Base-by-base conservation (phyloP, 2,329 filamentous ascomycete genomes). In the Juglanconis sp. region DNA sequence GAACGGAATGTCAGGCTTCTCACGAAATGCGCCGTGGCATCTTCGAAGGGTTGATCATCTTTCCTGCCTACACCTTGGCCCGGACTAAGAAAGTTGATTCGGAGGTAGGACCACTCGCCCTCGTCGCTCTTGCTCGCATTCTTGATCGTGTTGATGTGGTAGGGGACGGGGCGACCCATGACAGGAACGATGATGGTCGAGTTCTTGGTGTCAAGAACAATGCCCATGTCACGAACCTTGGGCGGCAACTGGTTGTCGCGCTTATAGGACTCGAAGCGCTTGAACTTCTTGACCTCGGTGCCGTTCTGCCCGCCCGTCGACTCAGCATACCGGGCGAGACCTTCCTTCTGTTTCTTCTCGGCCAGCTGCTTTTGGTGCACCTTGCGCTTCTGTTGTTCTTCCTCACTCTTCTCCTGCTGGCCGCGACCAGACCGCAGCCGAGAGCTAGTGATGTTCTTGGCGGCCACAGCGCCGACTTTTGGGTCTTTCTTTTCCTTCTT, bases 261-360 rank as follows among this genome's bases (percentile, higher is more conserved):
- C 81, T 98, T 99, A 79, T 99, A 99, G 0, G 95, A 99, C 75
- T 99, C 95, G 71, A 98, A 99, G 59, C 92, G 91, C 80, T 98
- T 98, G 81, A 99, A 98, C 77, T 94, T 96, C 82, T 98, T 98
- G 73, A 96, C 89, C 66, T 95, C 89, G n/a, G 88, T 87, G 38
- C 94, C 95, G 69, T 96, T 95, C 65, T 94, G 82, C 60, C 89
- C 91, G 61, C 87, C 89, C 0, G 90, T 93, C 0, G 91, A 90
- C 70, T 96, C 92, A 47, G 91, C 87, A 72, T 96, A 99, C 64
- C 92, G 85, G 17, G 87, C 89, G 31, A 96, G 76, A 56, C 95
- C 95, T 68, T 96, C 90, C 67, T 88, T 87, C 69, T 96, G 93
- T 77, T 97, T 98, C 80, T 94, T 96, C 15, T 79, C 69, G 5